These are phyloP conservation scores for Arthrobotrys musiformis DNA, from an alignment of 2,329 filamentous ascomycete species.

Conservation along the genomic window DNA sequence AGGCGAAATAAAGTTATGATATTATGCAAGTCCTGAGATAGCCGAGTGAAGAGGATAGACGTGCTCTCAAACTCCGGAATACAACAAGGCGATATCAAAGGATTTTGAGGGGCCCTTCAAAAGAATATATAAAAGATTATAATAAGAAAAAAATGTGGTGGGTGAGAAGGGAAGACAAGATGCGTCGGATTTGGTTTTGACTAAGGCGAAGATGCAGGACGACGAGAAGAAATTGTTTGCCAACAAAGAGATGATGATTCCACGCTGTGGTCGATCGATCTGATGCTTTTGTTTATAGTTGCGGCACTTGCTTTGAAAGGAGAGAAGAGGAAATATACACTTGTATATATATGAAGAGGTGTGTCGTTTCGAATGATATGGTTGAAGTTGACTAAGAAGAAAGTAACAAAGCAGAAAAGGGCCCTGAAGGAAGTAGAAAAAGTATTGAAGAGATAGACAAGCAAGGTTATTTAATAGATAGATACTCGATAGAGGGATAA, in stretches of 20 bases:
- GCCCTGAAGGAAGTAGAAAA: too few relatives aligned
- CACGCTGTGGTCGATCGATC: constrained; percentile 7
- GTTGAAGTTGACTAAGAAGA: background rate
- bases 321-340: background rate
- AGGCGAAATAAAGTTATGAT: background rate
- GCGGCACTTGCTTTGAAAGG: background rate
- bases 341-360: too few relatives aligned
- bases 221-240: background rate
- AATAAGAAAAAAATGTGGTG: too few relatives aligned
- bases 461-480: too few relatives aligned
- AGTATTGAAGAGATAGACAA: constrained; percentile 2
- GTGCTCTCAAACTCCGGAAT: too few relatives aligned
- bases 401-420: background rate
- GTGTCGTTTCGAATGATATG: background rate
- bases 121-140: too few relatives aligned
- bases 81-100: too few relatives aligned
- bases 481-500: too few relatives aligned
- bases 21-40: background rate
- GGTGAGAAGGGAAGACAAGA: too few relatives aligned
- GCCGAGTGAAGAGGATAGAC: background rate
- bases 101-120: too few relatives aligned
- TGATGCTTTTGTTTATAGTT: background rate
- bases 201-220: too few relatives aligned
- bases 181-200: too few relatives aligned
- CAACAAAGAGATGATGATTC: background rate